Conservation (phyloP, 306 rosid genomes). For the Styphnolobium japonicum region DNA sequence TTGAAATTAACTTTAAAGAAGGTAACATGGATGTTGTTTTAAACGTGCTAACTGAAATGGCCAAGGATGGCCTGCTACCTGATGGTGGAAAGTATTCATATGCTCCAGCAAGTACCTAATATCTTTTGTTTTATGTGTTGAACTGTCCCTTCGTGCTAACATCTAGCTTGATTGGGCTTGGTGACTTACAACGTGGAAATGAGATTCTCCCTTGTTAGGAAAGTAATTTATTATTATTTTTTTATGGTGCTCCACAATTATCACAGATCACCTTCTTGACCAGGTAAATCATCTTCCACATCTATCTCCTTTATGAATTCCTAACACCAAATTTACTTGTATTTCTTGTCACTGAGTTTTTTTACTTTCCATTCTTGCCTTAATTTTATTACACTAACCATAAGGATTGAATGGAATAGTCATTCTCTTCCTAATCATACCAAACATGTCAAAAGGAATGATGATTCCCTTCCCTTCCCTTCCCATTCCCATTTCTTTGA, state of each 20-base stretch:
- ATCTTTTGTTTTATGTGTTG: not conserved
- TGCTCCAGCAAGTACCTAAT: slow-evolving; percentile 25
- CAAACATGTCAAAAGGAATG: not conserved
- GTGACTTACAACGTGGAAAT: slow-evolving; percentile 1
- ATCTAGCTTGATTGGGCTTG: not conserved
- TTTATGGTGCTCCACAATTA: slow-evolving; percentile 4
- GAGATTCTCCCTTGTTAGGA: not conserved
- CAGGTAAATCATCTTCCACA: slow-evolving; percentile 21
- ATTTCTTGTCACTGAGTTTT: not conserved
- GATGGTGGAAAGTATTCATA: slow-evolving; percentile 37
- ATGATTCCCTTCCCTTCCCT: not conserved
- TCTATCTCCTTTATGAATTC: not conserved
- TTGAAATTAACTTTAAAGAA: slow-evolving; percentile 75
- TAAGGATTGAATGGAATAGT: not conserved
- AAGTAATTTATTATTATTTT: not conserved
- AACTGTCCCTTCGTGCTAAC: not conserved
- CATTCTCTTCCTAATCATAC: not conserved
- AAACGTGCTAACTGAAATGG: slow-evolving; percentile 71
- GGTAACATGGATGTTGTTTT: slow-evolving; percentile 86
- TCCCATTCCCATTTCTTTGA: not conserved
- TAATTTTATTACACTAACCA: not conserved
- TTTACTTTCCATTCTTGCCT: not conserved
- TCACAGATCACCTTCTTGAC: not conserved
- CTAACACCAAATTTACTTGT: not conserved
- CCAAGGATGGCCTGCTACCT: slow-evolving; percentile 80